These are phyloP conservation scores for Euphorbia schlechtendalii DNA, from an alignment of 441 rosid species.

Conservation along the genomic window DNA sequence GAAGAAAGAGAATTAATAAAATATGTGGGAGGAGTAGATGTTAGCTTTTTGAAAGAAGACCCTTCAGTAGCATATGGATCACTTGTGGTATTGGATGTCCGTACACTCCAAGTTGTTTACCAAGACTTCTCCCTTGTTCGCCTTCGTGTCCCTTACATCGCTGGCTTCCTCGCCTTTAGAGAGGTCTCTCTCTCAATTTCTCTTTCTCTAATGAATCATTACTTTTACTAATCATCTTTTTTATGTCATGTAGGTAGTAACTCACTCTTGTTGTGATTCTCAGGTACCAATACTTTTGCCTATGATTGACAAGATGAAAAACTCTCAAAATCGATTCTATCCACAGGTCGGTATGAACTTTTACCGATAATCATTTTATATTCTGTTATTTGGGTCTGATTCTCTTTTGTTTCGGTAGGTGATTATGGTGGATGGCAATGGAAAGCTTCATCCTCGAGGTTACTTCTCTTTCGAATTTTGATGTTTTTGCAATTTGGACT, in stretches of 20 bases:
- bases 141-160: constrained; percentile 60
- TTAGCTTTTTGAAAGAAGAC: constrained; percentile 72
- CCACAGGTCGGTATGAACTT: constrained; percentile 45
- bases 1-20: constrained; percentile 21
- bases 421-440: constrained; percentile 85
- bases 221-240: neutral
- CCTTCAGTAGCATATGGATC: constrained; percentile 64
- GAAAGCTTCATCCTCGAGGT: constrained; percentile 82
- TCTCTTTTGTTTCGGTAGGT: constrained; percentile 31
- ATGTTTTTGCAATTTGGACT: no score
- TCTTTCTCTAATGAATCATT: neutral
- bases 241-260: neutral
- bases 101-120: constrained; percentile 39
- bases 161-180: constrained; percentile 87
- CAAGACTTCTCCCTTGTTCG: constrained; percentile 39
- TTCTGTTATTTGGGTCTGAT: no score
- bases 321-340: constrained; percentile 35
- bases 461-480: no score
- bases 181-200: constrained; percentile 38
- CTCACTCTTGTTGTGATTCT: neutral
- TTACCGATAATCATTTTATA: no score
- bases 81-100: constrained; percentile 60
- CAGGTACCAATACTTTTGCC: constrained; percentile 57
- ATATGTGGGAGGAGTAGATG: constrained; percentile 82
- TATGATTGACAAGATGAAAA: constrained; percentile 56